Evolutionary conservation across 805 yeast genomes (phyloP).

Genomic region (Debaryomyces maramus): DNA sequence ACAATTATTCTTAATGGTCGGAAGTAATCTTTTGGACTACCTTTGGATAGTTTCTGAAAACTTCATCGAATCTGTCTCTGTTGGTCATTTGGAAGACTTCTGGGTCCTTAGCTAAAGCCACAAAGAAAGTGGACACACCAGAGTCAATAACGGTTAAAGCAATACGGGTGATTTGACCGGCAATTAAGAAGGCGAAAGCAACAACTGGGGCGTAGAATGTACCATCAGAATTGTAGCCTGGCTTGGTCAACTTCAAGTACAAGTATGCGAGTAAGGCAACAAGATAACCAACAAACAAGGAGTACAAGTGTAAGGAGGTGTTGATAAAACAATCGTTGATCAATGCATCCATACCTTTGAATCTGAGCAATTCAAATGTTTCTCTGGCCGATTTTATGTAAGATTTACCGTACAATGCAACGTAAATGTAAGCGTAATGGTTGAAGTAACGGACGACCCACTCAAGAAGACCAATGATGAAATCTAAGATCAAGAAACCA

Average conservation of each 20-base stretch:
- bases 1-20: constrained; percentile 31
- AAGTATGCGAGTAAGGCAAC: constrained; percentile 63
- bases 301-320: constrained; percentile 74
- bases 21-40: constrained; percentile 56
- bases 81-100: constrained; percentile 74
- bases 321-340: constrained; percentile 81
- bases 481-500: constrained; percentile 53
- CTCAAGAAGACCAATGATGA: constrained; percentile 63
- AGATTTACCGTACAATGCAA: constrained; percentile 82
- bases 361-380: constrained; percentile 74
- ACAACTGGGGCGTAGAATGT: constrained; percentile 68
- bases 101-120: constrained; percentile 82
- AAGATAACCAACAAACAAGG: constrained; percentile 65
- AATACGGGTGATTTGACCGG: constrained; percentile 73
- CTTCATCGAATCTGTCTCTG: constrained; percentile 63
- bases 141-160: constrained; percentile 74
- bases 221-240: constrained; percentile 61
- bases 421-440: constrained; percentile 83
- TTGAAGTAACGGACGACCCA: constrained; percentile 86
- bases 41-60: constrained; percentile 66
- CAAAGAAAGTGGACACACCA: constrained; percentile 81
- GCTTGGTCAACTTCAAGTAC: constrained; percentile 66
- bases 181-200: constrained; percentile 70
- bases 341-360: constrained; percentile 81
- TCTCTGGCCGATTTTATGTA: constrained; percentile 77